phyloP scores from a whole-genome alignment of 2,329 filamentous ascomycete species.

The Colletotrichum spaethianum region DNA sequence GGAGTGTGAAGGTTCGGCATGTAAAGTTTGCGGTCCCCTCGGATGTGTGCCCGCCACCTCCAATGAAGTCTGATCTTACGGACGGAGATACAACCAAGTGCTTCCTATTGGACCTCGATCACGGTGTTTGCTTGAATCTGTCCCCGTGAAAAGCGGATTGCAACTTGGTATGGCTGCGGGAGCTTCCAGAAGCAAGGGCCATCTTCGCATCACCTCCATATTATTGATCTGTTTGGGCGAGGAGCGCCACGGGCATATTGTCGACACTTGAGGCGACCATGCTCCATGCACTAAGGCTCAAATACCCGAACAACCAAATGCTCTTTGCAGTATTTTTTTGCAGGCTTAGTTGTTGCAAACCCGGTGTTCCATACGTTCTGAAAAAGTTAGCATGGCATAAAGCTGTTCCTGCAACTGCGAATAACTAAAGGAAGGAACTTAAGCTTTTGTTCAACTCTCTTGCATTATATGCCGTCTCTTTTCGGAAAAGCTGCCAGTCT shows the following conservation, averaged over 20 bases:
- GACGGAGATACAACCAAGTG: background rate
- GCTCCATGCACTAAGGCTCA: no score
- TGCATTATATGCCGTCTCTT: background rate
- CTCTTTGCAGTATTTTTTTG: background rate
- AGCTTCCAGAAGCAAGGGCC: background rate
- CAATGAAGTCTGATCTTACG: background rate
- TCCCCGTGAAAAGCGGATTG: no score
- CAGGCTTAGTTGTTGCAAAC: background rate
- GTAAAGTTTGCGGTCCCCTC: conserved; percentile 12
- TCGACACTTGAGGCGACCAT: background rate
- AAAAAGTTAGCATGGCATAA: background rate
- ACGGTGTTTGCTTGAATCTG: background rate
- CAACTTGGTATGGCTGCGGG: background rate
- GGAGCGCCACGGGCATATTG: background rate
- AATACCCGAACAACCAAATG: no score
- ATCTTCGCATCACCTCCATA: background rate
- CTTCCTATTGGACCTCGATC: background rate
- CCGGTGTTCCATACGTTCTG: background rate
- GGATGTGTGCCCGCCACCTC: conserved; percentile 1
- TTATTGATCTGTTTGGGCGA: background rate
- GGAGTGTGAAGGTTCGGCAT: background rate
- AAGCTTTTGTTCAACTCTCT: background rate
- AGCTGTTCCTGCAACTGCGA: background rate
- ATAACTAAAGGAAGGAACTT: background rate
- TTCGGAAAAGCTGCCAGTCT: background rate